phyloP scores from a whole-genome alignment of 495 filamentous ascomycete genomes.

The Astrothelium subdiscretum region DNA sequence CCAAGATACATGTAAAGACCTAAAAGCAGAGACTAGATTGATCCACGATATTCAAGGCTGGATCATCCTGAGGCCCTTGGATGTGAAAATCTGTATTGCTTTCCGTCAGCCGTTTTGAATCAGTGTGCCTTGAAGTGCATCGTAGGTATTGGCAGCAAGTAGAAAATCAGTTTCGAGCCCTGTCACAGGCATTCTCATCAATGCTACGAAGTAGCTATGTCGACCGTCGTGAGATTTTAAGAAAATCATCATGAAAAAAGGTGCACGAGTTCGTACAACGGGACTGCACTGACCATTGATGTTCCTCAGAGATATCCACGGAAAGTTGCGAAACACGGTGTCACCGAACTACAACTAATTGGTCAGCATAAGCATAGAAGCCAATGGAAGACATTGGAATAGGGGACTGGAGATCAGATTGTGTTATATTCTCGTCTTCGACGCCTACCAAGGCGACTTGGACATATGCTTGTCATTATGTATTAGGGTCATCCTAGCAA shows the following conservation, averaged over 20 bases:
- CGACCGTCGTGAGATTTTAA: slow-evolving; percentile 93
- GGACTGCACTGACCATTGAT: background rate
- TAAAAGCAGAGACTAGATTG: no score
- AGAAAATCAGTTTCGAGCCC: slow-evolving; percentile 9
- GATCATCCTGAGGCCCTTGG: background rate
- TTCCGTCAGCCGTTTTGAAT: background rate
- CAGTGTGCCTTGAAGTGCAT: background rate
- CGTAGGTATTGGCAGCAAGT: background rate
- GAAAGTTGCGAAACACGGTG: background rate
- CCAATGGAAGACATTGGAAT: slow-evolving; percentile 6
- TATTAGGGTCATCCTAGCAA: slow-evolving; percentile 9
- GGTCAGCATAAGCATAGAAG: background rate
- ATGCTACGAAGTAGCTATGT: slow-evolving; percentile 62
- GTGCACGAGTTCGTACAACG: slow-evolving; percentile 27
- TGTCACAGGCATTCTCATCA: slow-evolving; percentile 23
- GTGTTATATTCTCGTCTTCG: slow-evolving; percentile 47
- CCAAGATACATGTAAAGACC: no score
- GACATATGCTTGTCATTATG: slow-evolving; percentile 84
- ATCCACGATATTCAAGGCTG: background rate
- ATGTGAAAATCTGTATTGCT: background rate
- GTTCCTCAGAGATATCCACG: background rate
- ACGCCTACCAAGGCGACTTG: slow-evolving; percentile 43
- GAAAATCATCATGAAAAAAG: slow-evolving; percentile 58
- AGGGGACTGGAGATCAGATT: slow-evolving; percentile 13
- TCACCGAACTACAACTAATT: background rate